Percentiles rank a stretch among this genome's conserved stretches.
These are phyloP conservation scores for Alternaria rosae DNA, from an alignment of 2,329 filamentous ascomycete genomes.

Conservation along the genomic window DNA sequence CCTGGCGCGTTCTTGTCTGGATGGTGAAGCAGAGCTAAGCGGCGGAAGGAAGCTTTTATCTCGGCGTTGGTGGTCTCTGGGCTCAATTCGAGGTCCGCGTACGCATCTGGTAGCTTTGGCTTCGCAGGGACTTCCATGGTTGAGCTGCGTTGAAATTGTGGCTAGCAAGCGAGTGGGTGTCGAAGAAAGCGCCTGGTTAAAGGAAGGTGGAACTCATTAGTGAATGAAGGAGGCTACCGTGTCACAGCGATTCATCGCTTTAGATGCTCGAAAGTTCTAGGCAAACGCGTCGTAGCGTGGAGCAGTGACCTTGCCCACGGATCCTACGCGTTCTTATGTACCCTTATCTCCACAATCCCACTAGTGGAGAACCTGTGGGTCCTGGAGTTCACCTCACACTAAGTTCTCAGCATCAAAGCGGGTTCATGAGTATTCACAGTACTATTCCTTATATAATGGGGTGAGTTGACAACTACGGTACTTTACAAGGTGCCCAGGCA, in stretches of 20 bases:
- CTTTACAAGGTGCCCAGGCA: too few species aligned
- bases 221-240: too few species aligned
- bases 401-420: too few species aligned
- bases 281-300: not conserved
- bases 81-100: not conserved
- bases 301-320: too few species aligned
- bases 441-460: not conserved
- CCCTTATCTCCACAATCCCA: not conserved
- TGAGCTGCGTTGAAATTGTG: not conserved
- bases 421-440: too few species aligned
- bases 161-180: not conserved
- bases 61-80: not conserved
- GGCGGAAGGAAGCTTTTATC: not conserved
- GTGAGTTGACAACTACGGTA: too few species aligned
- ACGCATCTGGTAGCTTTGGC: not conserved
- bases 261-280: not conserved
- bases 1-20: slow-evolving; percentile 1
- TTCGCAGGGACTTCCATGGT: not conserved
- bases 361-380: not conserved
- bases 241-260: not conserved
- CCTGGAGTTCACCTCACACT: too few species aligned
- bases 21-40: not conserved
- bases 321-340: not conserved
- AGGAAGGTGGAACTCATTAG: too few species aligned
- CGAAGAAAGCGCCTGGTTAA: too few species aligned